Base-by-base conservation (phyloP, 371 early-diverging fungal species). In the Syncephalastrum sp. region DNA sequence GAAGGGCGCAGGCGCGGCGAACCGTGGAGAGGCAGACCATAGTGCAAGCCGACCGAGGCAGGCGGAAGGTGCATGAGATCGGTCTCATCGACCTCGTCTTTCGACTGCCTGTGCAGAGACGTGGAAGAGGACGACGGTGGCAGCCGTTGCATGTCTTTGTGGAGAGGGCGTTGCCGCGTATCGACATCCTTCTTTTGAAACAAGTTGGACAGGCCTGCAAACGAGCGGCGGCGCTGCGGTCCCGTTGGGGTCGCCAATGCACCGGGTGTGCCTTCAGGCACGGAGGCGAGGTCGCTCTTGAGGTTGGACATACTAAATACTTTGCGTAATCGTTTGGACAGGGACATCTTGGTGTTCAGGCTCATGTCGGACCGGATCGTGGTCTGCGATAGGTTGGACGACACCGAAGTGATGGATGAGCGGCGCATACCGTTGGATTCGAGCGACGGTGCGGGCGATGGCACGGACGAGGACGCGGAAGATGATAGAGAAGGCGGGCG, bases 371-470 rank as follows among this genome's bases (percentile, higher is more conserved):
- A 67, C 14, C 61, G 67, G 17, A 68, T 65, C 25, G 72, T 68
- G 38, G 60, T 50, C 15, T 50, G 29, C 52, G 50, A 1, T 56
- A 62, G 21, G 43, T 55, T 16, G 1, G 78, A 77, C 10, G 60
- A 68, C 10, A 70, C 65, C 6, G 79, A 79, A 2, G 66, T 63
- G 12, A 71, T 56, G 8, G 74, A 73, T 14, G 75, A 70, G 42
- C 72, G 56, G 12, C 72, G 71, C 65, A 88, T 82, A 41, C 82
- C 81, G 63, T 91, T 88, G 72, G 77, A 33, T 33, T 33, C 38
- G 88, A 14, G 91, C 87, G 17, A 93, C 74, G 58, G 82, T 72
- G 59, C 89, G 64, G 3, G 92, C 89, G 48, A 86, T 59, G 15
- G 79, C 74, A 5, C 78, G 79, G 50, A 85, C 63, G 23, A 74